Evolutionary conservation across 805 yeast species (phyloP), one percentile per base, ranked within the genome.

Genomic region (Kazachstania taianensis): DNA sequence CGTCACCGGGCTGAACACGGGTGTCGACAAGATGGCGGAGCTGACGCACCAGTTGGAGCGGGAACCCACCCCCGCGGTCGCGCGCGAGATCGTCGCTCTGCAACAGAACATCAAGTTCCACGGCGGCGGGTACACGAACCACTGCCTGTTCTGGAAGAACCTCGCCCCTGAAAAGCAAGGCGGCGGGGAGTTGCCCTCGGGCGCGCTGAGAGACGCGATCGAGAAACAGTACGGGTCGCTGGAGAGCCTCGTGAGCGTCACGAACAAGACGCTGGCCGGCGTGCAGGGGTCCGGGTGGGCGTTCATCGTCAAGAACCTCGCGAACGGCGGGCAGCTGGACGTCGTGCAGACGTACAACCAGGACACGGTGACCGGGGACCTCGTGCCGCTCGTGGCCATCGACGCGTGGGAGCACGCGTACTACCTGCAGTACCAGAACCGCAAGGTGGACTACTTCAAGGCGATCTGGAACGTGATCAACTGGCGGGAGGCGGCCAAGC

Each of bases 351-450:
- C 83, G 48, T 67, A 75, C 48, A 85, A 85, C 70, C 96, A 85
- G 65, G 95, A 85, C 63, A 81, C 92, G 13, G 85, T 81, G 28
- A 66, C 76, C 33, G 82, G 83, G 33, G 58, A 73, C 7, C 69
- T 74, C 58, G 66, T 72, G 32, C 94, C 95, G 30, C 64, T 86
- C 52, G 71, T 86, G 38, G 95, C 94, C 37, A 81, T 85, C 56
- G 96, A 85, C 52, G 94, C 94, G 41, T 85, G 96, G 96, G 96
- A 85, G 65, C 96, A 85, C 57, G 95, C 96, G 37, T 85, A 85
- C 71, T 85, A 85, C 72, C 70, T 86, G 63, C 95, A 85, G 64
- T 85, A 85, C 70, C 79, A 82, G 67, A 85, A 85, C 67, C 86
- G 79, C 57, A 85, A 86, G 71, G 94, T 62, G 30, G 94, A 85